These are phyloP conservation scores for Diaporthe destruens DNA, from an alignment of 2,329 filamentous ascomycete genomes.

Conservation along the genomic window DNA sequence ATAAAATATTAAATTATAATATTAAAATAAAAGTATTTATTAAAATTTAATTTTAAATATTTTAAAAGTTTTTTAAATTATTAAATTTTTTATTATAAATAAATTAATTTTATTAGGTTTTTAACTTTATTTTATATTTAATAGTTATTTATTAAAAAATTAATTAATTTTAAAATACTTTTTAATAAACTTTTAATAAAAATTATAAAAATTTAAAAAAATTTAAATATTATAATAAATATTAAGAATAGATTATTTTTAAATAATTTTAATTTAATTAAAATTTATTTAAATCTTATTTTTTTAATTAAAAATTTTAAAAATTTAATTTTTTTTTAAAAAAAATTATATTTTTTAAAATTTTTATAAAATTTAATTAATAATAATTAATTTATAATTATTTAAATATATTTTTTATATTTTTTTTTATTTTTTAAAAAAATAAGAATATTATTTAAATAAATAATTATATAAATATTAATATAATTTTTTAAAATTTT, in stretches of 20 bases:
- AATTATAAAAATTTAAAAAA: background rate
- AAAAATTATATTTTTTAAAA: background rate
- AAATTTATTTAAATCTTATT: background rate
- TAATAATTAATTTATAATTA: background rate
- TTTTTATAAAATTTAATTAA: background rate
- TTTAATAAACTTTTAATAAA: background rate
- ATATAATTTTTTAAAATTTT: background rate
- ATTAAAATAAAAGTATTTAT: background rate
- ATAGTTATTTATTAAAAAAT: background rate
- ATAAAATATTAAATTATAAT: background rate
- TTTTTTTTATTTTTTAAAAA: background rate
- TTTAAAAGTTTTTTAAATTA: background rate
- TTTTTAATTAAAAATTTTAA: background rate
- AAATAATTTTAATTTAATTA: background rate
- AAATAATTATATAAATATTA: conserved; percentile 1
- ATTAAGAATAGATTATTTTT: background rate
- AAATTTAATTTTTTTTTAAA: background rate
- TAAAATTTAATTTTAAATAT: background rate
- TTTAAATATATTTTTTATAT: background rate
- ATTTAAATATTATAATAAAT: background rate
- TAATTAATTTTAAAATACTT: background rate
- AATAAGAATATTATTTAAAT: background rate
- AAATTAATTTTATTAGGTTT: background rate
- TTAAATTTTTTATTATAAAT: background rate
- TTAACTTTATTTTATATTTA: background rate